A percentile compares a stretch with the other conserved stretches of the same genome.
phyloP scores from a whole-genome alignment of 345 rosid genomes.

The Salix dunnii region DNA sequence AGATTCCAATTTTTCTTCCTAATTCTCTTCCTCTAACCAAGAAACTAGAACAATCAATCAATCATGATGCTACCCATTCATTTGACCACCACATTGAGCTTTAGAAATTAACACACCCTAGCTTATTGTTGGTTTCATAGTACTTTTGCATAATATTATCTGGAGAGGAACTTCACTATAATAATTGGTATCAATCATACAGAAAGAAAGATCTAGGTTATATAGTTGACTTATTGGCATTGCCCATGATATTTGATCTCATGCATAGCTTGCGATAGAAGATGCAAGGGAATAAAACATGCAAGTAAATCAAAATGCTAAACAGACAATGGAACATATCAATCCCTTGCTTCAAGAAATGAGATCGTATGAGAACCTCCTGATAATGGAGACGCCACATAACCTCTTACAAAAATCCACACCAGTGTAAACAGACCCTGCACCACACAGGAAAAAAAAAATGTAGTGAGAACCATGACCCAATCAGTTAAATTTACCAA shows the following conservation, averaged over 20 bases:
- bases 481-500: not conserved
- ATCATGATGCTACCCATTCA: not conserved
- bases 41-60: not conserved
- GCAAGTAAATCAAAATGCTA: not conserved
- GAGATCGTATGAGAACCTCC: conserved; percentile 60
- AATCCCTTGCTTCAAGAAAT: conserved; percentile 6
- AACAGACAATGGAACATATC: not conserved
- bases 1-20: not conserved
- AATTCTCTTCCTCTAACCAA: not conserved
- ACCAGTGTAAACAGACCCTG: conserved; percentile 95
- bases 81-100: not conserved
- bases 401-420: conserved; percentile 97
- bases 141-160: not conserved
- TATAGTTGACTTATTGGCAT: not conserved
- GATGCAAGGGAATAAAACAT: not conserved
- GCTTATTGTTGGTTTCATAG: not conserved
- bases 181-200: no score
- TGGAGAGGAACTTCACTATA: not conserved
- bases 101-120: not conserved
- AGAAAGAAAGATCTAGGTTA: not conserved
- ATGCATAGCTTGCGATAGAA: not conserved
- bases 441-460: conserved; percentile 18
- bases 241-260: not conserved
- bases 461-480: not conserved
- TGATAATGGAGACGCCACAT: conserved; percentile 93